Evolutionary conservation across 192 early-diverging fungal genomes (phyloP), one percentile per base, ranked within the genome.

Genomic region (Chytriomyces sp.): DNA sequence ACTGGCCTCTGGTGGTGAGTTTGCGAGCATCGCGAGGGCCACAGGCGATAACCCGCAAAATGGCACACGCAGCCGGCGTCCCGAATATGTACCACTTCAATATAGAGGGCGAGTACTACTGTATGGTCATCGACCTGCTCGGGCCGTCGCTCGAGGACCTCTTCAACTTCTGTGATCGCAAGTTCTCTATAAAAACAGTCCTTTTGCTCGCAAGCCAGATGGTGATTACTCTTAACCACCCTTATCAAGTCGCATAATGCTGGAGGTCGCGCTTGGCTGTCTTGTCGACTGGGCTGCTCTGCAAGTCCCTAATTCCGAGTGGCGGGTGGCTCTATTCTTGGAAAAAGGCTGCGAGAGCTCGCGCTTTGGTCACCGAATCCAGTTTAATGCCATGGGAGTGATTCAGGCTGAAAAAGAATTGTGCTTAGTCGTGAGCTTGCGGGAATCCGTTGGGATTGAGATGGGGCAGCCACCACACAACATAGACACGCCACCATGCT

Each of bases 1-100:
- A n/a, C 85, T 99, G 59, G 92, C 92, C 8, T 94, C 95, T 44
- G 95, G 94, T 3, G 85, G 85, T 86, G 44, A 49, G 44, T 49
- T 49, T 22, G 44, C 22, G 12, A 19, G 12, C 22, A 19, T 49
- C 22, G 12, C 44, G 1, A 19, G 1, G 0, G 12, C 2, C 2
- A 12, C 44, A 1, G 1, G 14, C 44, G 14, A 19, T 49, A 19
- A 19, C 44, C 14, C 44, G 12, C 22, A 12, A 49, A 0, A 7
- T 7, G 0, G 14, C 0, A 19, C 0, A 1, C 44, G 14, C 44
- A 49, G 90, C 82, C 33, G 96, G 96, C 60, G 89, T 96, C 55
- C 96, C 96, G 2, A 82, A 79, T 52, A 92, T 91, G 10, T 92
- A 94, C 64, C 94, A 98, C 82, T 98, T 96, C 87, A 93, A 93